phyloP scores from a whole-genome alignment of 371 early-diverging fungal genomes.

The Coemansia sp. region DNA sequence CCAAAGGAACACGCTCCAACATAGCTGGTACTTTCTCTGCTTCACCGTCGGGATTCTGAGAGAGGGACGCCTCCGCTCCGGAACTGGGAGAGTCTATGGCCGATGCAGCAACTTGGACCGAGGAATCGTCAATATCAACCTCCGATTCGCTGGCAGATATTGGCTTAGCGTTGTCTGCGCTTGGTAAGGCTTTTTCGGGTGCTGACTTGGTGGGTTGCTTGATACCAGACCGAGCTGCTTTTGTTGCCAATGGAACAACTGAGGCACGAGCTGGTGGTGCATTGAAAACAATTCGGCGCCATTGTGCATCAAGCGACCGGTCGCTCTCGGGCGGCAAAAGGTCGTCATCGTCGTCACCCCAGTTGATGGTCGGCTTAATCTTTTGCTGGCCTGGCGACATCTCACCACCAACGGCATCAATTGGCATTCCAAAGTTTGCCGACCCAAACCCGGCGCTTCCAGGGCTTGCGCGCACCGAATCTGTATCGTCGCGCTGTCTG shows the following conservation, averaged over 20 bases:
- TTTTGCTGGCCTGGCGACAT: constrained; percentile 27
- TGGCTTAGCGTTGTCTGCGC: background rate
- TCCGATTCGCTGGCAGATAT: background rate
- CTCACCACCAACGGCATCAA: constrained; percentile 7
- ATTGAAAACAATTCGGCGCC: constrained; percentile 44
- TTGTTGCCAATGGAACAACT: background rate
- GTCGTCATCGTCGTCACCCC: constrained; percentile 36
- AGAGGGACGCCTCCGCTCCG: background rate
- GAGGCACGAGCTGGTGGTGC: constrained; percentile 33
- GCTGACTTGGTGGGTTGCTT: background rate
- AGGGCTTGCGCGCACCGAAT: background rate
- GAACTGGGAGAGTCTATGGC: background rate
- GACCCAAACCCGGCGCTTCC: constrained; percentile 8
- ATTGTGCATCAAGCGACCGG: constrained; percentile 41
- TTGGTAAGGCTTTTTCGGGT: background rate
- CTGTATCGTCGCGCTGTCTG: background rate
- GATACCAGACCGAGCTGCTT: background rate
- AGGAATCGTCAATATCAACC: background rate
- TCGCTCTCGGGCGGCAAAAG: constrained; percentile 22
- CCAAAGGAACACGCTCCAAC: background rate
- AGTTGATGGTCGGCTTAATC: constrained; percentile 18
- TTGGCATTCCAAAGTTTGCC: constrained; percentile 17
- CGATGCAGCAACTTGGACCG: background rate
- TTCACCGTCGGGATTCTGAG: background rate
- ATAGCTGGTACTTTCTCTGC: background rate